Percentiles rank a stretch among this genome's conserved stretches.
Evolutionary conservation across 257 asterid species (phyloP).

Genomic region (Nicotiana tabacum): DNA sequence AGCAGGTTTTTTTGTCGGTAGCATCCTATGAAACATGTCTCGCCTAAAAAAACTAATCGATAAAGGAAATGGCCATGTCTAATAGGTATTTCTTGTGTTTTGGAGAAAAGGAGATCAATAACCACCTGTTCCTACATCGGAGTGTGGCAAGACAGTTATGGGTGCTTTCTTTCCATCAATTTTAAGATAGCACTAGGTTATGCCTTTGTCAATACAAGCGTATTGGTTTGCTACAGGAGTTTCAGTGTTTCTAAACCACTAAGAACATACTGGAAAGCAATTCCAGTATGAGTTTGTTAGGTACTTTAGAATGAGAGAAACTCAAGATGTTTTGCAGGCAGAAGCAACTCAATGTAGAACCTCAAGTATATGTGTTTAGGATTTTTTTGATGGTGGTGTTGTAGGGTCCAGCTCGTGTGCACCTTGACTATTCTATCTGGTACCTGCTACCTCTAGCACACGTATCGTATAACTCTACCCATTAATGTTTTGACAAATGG

Average conservation of each 20-base stretch:
- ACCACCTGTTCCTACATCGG: not conserved
- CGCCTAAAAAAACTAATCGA: not conserved
- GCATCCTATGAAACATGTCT: not conserved
- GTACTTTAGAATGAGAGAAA: not conserved
- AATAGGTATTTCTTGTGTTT: not conserved
- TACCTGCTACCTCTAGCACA: too few relatives aligned
- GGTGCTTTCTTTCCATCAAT: not conserved
- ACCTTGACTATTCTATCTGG: too few relatives aligned
- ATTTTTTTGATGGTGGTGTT: too few relatives aligned
- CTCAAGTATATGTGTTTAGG: not conserved
- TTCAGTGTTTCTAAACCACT: not conserved
- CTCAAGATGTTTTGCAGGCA: not conserved
- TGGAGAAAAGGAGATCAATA: not conserved
- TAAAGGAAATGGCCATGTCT: not conserved
- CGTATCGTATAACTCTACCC: too few relatives aligned
- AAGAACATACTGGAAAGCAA: not conserved
- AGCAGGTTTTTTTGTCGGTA: not conserved
- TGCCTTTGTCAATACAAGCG: not conserved
- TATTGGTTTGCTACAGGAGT: not conserved
- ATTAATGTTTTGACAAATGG: too few relatives aligned
- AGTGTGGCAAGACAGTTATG: not conserved
- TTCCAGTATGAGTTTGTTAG: not conserved
- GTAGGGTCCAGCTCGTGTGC: too few relatives aligned
- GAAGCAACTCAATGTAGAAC: not conserved
- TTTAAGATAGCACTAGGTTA: not conserved